Evolutionary conservation across 768 basidiomycete genomes (phyloP), one percentile per base, ranked within the genome.

Genomic region (Phaeolepiota aurea): DNA sequence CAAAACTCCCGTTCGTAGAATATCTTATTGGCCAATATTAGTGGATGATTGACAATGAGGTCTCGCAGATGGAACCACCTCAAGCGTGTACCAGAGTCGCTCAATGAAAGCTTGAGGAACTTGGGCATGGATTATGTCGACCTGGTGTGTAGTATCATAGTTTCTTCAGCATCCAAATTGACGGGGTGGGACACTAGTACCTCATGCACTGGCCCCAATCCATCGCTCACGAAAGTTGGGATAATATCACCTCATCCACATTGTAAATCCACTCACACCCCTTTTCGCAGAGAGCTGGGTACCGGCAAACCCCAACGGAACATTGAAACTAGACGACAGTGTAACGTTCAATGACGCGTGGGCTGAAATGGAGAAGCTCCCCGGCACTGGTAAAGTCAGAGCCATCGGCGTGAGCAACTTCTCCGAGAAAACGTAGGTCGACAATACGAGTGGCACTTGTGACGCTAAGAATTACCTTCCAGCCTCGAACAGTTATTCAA

Each of bases 401-500:
- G 68, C 73, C 1, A 74, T 78, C 44, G 76, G 77, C 0, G 73
- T 80, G 34, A 73, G 72, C 53, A 80, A 80, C 53, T 79, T 78
- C 49, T 74, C 72, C 3, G 57, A 76, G 42, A 74, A 76, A 48
- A 76, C 64, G 72, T 76, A 41, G 13, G 66, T 53, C 4, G n/a
- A n/a, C n/a, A n/a, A n/a, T n/a, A n/a, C n/a, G n/a, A n/a, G n/a
- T n/a, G n/a, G n/a, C n/a, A n/a, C n/a, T n/a, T n/a, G n/a, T n/a
- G n/a, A n/a, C n/a, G n/a, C n/a, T n/a, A n/a, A n/a, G n/a, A n/a
- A n/a, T n/a, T n/a, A n/a, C 5, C 19, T 10, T 21, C 15, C 37
- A 69, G 66, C 5, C 55, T 71, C 7, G 62, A 67, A 21, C 49
- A 65, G 22, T 57, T 73, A 5, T 49, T 65, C n/a, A 57, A 58